These are phyloP conservation scores for Annulohypoxylon moriforme DNA, from an alignment of 495 filamentous ascomycete species.

Conservation along the genomic window DNA sequence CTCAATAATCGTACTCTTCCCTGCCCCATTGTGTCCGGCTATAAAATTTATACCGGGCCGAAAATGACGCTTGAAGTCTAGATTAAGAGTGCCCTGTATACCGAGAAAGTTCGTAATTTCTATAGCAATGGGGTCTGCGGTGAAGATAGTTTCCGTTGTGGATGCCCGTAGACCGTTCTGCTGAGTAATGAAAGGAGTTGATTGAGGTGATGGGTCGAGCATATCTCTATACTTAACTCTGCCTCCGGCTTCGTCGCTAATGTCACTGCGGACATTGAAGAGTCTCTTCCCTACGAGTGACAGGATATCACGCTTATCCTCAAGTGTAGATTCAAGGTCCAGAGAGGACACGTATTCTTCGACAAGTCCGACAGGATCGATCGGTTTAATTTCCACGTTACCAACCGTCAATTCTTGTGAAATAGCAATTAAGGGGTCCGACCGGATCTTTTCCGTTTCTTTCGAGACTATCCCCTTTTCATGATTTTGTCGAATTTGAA, in stretches of 20 bases:
- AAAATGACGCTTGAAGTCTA: slow-evolving; percentile 46
- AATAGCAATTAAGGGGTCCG: not conserved
- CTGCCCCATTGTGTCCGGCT: slow-evolving; percentile 44
- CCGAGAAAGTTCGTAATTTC: slow-evolving; percentile 52
- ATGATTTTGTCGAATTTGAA: slow-evolving; percentile 3
- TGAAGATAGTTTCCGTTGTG: slow-evolving; percentile 32
- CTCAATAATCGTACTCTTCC: slow-evolving; percentile 50
- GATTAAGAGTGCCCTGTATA: slow-evolving; percentile 45
- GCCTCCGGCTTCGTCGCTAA: not conserved
- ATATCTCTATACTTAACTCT: slow-evolving; percentile 18
- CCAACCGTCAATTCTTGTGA: not conserved
- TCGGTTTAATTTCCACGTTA: slow-evolving; percentile 14
- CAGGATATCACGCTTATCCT: slow-evolving; percentile 9
- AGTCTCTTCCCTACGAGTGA: slow-evolving; percentile 20
- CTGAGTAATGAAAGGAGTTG: not conserved
- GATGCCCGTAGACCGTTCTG: not conserved
- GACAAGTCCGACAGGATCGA: slow-evolving; percentile 5
- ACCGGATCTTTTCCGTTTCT: not conserved
- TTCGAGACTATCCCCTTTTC: not conserved
- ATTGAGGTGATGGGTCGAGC: slow-evolving; percentile 6
- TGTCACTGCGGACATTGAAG: not conserved
- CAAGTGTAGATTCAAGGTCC: slow-evolving; percentile 14
- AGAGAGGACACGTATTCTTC: slow-evolving; percentile 28
- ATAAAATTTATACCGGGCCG: slow-evolving; percentile 47
- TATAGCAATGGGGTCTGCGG: slow-evolving; percentile 44